A percentile compares a stretch with the other conserved stretches of the same genome.
phyloP scores from a whole-genome alignment of 2,329 filamentous ascomycete genomes.

The Verticillium albo-atrum region DNA sequence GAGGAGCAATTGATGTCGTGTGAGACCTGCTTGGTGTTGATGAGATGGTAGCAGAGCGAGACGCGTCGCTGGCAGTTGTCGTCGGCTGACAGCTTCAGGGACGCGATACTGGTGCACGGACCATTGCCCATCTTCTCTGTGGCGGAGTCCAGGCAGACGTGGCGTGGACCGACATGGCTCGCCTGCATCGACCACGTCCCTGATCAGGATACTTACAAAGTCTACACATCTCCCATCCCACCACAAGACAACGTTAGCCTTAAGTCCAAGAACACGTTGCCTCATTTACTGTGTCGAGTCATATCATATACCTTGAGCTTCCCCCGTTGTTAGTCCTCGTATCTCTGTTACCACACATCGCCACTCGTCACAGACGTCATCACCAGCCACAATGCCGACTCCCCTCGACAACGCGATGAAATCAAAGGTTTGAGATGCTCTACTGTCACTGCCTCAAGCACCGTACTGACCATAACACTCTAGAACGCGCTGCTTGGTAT shows the following conservation, averaged over 20 bases:
- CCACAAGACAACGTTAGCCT: background rate
- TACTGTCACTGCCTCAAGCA: constrained; percentile 9
- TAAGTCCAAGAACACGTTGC: background rate
- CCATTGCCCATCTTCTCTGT: background rate
- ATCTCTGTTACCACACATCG: background rate
- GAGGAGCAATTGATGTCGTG: background rate
- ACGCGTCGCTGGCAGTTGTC: background rate
- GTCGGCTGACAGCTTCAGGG: background rate
- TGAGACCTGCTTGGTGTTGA: background rate
- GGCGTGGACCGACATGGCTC: background rate
- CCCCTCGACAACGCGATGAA: constrained; percentile 63
- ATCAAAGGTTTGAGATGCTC: constrained; percentile 53
- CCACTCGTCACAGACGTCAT: background rate
- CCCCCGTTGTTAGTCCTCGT: background rate
- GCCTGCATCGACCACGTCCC: background rate
- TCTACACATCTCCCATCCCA: background rate
- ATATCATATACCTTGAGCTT: background rate
- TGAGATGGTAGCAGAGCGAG: background rate
- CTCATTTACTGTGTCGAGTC: background rate
- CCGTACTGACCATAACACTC: constrained; percentile 2
- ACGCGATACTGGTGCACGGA: background rate
- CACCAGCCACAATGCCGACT: constrained; percentile 53
- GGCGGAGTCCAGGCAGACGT: background rate
- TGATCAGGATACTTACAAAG: background rate
- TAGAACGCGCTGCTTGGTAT: constrained; percentile 11